A percentile compares a stretch with the other conserved stretches of the same genome.
Evolutionary conservation across 129 eudicot species (phyloP).

Genomic region (Artemisia argyi): DNA sequence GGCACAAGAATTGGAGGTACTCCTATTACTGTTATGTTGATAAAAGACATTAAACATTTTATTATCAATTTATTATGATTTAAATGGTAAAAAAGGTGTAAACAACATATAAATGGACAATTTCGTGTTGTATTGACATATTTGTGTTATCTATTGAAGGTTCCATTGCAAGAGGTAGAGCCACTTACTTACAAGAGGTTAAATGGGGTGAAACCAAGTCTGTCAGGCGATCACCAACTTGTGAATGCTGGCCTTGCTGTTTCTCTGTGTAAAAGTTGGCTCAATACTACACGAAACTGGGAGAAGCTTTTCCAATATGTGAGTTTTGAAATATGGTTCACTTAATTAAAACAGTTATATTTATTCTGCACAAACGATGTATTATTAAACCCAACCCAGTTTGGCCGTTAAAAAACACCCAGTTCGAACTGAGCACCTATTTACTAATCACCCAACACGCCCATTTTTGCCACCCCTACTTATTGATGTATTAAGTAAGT

Average conservation of each 20-base stretch:
- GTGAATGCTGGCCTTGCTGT: conserved; percentile 89
- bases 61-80: background rate
- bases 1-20: conserved; percentile 64
- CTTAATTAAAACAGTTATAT: background rate
- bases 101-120: conserved; percentile 1
- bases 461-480: conserved; percentile 6
- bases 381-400: background rate
- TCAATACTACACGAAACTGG: conserved; percentile 49
- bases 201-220: conserved; percentile 60
- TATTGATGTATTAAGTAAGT: conserved; percentile 6
- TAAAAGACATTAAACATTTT: background rate
- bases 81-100: background rate
- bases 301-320: conserved; percentile 51
- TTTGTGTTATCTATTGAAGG: conserved; percentile 40
- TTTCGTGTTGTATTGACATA: conserved; percentile 20
- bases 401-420: background rate
- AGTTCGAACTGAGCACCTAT: background rate
- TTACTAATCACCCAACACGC: background rate
- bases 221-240: conserved; percentile 85
- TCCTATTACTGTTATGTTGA: conserved; percentile 1
- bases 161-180: conserved; percentile 58
- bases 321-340: conserved; percentile 27
- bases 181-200: conserved; percentile 49
- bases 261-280: conserved; percentile 86
- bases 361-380: too few species aligned